Conservation (phyloP, 176 grass and related monocot species). For the Eremochloa ophiuroides region DNA sequence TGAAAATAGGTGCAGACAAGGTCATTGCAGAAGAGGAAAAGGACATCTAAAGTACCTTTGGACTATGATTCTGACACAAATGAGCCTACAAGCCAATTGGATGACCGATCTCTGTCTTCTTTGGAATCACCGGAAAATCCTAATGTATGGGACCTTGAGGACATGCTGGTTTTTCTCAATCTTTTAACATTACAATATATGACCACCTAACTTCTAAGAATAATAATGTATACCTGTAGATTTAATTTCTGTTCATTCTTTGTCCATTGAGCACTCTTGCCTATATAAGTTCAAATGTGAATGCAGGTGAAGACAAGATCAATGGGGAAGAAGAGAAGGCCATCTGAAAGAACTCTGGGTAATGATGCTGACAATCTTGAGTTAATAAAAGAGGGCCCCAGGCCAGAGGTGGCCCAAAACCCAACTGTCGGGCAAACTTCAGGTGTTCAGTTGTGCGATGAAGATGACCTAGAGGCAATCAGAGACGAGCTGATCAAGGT, state of each 20-base stretch:
- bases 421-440: neutral
- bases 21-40: conserved; percentile 16
- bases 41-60: neutral
- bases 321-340: too few relatives aligned
- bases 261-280: neutral
- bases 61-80: neutral
- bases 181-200: neutral
- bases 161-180: neutral
- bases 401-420: neutral
- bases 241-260: conserved; percentile 5
- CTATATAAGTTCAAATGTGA: neutral
- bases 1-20: conserved; percentile 30
- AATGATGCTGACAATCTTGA: neutral
- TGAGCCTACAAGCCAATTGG: neutral
- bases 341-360: neutral
- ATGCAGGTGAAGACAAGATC: neutral
- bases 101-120: neutral
- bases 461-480: conserved; percentile 14
- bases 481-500: conserved; percentile 36
- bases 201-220: neutral
- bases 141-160: neutral
- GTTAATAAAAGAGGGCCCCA: too few relatives aligned
- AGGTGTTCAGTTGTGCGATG: neutral
- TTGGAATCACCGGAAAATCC: neutral
- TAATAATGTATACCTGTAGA: neutral